Percentiles rank a stretch among this genome's conserved stretches.
phyloP scores from a whole-genome alignment of 78 protist genomes.

The Emiliania huxleyi region DNA sequence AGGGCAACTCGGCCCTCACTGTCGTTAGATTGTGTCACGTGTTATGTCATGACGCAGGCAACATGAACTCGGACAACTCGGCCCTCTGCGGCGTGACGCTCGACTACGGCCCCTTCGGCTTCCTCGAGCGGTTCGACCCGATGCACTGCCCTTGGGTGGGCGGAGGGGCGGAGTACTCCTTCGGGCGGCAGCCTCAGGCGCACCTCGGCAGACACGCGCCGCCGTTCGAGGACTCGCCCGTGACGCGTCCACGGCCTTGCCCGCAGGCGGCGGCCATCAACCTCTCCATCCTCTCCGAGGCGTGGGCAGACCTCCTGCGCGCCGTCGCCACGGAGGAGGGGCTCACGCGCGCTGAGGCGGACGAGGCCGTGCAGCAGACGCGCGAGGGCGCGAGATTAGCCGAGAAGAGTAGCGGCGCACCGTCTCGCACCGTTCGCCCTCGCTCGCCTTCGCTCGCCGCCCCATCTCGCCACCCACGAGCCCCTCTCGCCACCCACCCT shows the following conservation, averaged over 20 bases:
- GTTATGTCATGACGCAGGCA: too few relatives aligned
- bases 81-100: neutral
- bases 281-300: neutral
- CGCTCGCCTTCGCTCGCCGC: too few relatives aligned
- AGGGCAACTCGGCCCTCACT: too few relatives aligned
- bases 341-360: neutral
- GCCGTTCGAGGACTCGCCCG: too few relatives aligned
- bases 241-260: too few relatives aligned
- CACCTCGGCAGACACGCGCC: too few relatives aligned
- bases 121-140: neutral
- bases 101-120: constrained; percentile 23
- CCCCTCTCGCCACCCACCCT: too few relatives aligned
- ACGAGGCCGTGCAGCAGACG: neutral
- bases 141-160: neutral
- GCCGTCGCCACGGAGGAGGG: neutral
- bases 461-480: too few relatives aligned
- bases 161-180: neutral
- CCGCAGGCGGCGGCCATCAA: neutral
- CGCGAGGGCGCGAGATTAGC: too few relatives aligned
- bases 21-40: too few relatives aligned
- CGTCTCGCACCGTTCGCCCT: too few relatives aligned
- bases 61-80: constrained; percentile 14
- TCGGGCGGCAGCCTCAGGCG: neutral
- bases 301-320: neutral
- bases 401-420: too few relatives aligned